Evolutionary conservation across 2,329 filamentous ascomycete genomes (phyloP), one percentile per base, ranked within the genome.

Genomic region (Penicillium verrucosum): DNA sequence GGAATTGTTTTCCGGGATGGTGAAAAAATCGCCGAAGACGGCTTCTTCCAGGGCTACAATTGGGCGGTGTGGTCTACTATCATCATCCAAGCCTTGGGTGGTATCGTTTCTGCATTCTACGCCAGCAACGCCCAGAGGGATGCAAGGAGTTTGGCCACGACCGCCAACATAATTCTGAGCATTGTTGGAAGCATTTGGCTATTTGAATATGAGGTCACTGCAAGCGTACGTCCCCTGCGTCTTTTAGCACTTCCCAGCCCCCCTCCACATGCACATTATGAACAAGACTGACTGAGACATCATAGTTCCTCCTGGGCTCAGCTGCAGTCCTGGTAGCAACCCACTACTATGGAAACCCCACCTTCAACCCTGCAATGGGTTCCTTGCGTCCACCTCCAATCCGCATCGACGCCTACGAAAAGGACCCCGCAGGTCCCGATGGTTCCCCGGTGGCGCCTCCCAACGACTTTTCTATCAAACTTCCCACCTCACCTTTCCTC

Each of bases 1-100:
- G 94, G 93, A 1, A 88, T 97, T 6, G 77, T 95, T 3, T 89
- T 90, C 76, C 89, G 91, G 61, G 94, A 99, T 64, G 94, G 93
- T 27, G 85, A 87, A 59, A 87, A 89, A 40, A 92, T 99, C 61
- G 82, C 87, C 27, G 85, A 88, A 72, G 86, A 90, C 60, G 94
- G 94, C 12, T 96, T 97, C 75, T 97, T 99, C 65, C 88, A 89
- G 56, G 94, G 94, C 3, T 99, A 97, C 76, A 97, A 96, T 71
- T 89, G 85, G 81, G 82, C 93, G 21, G 93, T 97, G 3, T 97
- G 92, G 92, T 81, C 85, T 5, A 89, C 92, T 5, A 89, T 97
- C 64, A 70, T 86, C 6, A 82, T 94, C 57, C 94, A 99, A 72
- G 89, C 92, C 0, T 76, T 87, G 36, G 92, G 92, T 32, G 94